Evolutionary conservation across 371 early-diverging fungal genomes (phyloP), one percentile per base, ranked within the genome.

Genomic region (Encephalitozoon cuniculi): DNA sequence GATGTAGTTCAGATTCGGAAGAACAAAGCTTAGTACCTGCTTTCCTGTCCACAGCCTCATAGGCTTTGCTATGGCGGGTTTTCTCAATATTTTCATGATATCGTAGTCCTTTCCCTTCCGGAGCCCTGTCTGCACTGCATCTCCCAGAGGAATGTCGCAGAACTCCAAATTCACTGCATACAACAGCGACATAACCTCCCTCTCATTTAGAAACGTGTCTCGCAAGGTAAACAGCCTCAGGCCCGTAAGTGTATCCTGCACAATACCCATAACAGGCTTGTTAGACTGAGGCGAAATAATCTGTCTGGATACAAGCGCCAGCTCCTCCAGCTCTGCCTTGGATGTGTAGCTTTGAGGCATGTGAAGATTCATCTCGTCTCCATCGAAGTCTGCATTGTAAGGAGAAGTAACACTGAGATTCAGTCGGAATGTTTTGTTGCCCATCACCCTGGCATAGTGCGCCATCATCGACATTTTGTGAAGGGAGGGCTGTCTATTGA

Each of bases 381-480:
- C 99, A 84, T 99, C 99, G 86, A 99, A 99, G 88, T 99, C 99
- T 72, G 97, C 99, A 81, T 97, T 97, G 84, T 99, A 99, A 15
- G 99, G 97, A n/a, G 94, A 88, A 0, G 97, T 96, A 46, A 94
- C 97, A 46, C 95, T 94, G 46, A 97, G 86, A 81, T 97, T 97
- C 68, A 99, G 88, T 71, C 99, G 90, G 89, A 99, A 97, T 4
- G 97, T 99, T 26, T 94, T 94, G 83, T 91, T 93, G 0, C 95
- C 93, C 96, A 99, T 95, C 32, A 99, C 94, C 75, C 90, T 89
- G 41, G 94, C 94, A 55, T 89, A 86, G 86, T 99, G 99, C 4
- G 95, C 96, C 99, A 99, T 99, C 97, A 99, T 99, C 74, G 92
- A 92, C 97, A 97, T 97, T 87, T 99, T 99, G 87, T 99, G 99